Evolutionary conservation across 2,329 filamentous ascomycete genomes (phyloP), one percentile per base, ranked within the genome.

Genomic region (Onygena corvina): DNA sequence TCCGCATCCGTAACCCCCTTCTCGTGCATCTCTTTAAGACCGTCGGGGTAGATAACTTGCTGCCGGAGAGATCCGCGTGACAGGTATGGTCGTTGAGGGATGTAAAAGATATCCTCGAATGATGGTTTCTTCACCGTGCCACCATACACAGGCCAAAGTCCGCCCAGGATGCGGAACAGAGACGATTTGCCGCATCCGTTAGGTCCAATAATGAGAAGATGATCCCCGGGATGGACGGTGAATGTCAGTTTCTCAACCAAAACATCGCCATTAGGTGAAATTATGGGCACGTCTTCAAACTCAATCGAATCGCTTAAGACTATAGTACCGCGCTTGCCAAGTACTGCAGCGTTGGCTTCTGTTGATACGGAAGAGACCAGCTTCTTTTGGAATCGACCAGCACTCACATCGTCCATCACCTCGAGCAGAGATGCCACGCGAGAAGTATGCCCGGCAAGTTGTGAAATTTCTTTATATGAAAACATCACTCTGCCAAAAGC

Each of bases 141-240:
- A 56, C 92, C 90, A 66, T 98, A 98, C 9, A 96, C 92, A 12
- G 92, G 92, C 92, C 92, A 98, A 2, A 98, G 74, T 0, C 92
- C 92, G 53, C 92, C 92, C 1, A 98, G 77, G 57, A 98, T 98
- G 31, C 92, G 82, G 77, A 98, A 98, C 2, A 98, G 76, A 12
- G 85, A 93, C 0, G 87, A 94, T 67, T 98, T 98, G 35, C 92
- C 92, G 65, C 92, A 98, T 31, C 92, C 92, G 64, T 98, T 98
- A 18, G 92, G 92, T 1, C 92, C 92, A 35, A 96, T 86, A 35
- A 98, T 92, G 31, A 98, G 79, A 4, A 98, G 76, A 59, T 98
- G 92, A 52, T 94, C 87, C 49, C 88, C 87, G 1, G 84, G 83
- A 50, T 81, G 78, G 54, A 98, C 86, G 23, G 81, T 80, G 69